These are phyloP conservation scores for Magnusiomyces tetraspermus DNA, from an alignment of 1,139 yeast genomes.

Conservation along the genomic window DNA sequence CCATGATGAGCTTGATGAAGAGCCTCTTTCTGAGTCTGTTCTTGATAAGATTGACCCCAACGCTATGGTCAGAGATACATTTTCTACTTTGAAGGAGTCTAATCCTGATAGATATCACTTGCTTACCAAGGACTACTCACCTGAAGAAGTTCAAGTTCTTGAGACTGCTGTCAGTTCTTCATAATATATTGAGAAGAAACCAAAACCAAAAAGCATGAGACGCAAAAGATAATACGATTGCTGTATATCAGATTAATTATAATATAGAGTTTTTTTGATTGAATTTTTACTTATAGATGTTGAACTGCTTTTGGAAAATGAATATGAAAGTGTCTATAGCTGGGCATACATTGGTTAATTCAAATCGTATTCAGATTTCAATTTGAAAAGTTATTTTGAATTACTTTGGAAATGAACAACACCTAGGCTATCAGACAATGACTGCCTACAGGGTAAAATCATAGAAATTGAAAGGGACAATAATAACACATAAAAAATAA, in stretches of 20 bases:
- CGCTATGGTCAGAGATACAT: slow-evolving; percentile 39
- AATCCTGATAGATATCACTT: slow-evolving; percentile 26
- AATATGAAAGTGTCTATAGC: too few relatives aligned
- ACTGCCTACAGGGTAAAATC: too few relatives aligned
- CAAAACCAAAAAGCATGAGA: not conserved
- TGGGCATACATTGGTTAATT: too few relatives aligned
- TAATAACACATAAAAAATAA: too few relatives aligned
- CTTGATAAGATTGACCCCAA: slow-evolving; percentile 66
- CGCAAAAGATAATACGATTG: not conserved
- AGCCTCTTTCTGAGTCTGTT: slow-evolving; percentile 70
- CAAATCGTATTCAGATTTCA: too few relatives aligned
- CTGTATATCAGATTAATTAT: too few relatives aligned
- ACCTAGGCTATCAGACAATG: too few relatives aligned
- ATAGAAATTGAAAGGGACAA: too few relatives aligned
- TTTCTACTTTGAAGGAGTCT: slow-evolving; percentile 31
- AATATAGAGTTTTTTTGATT: too few relatives aligned
- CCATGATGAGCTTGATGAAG: slow-evolving; percentile 57
- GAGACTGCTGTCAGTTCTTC: slow-evolving; percentile 10
- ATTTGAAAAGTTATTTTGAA: too few relatives aligned
- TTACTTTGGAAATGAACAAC: too few relatives aligned
- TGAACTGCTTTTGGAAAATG: too few relatives aligned
- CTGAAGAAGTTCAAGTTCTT: slow-evolving; percentile 30
- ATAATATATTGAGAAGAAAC: not conserved
- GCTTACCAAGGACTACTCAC: slow-evolving; percentile 24
- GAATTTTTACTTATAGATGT: not conserved